Base-by-base conservation (phyloP, 2,329 filamentous ascomycete genomes). In the Dactylellina drechsleri region DNA sequence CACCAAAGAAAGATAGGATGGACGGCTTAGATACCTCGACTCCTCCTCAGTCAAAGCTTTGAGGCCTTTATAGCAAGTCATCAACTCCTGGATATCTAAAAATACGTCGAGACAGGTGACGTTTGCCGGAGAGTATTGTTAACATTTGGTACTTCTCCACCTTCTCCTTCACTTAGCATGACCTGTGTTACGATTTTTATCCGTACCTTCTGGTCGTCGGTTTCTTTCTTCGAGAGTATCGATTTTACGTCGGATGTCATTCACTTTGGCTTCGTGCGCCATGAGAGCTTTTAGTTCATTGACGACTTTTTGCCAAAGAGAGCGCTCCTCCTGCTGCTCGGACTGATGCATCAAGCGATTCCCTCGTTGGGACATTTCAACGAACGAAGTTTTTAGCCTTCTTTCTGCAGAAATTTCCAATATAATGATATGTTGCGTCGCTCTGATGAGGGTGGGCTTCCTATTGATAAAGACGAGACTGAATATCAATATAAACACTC, bases 301-400 rank as follows among this genome's bases (percentile, higher is more conserved):
- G 43, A 78, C 78, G 45, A 79, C 78, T 70, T 77, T 79, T 13
- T 77, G 74, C 79, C 79, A 79, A 18, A 79, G 61, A 53, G 78
- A 77, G 18, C 73, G 71, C 65, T 79, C 79, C 52, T 79, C 79
- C 56, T 79, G 79, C 56, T 78, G 76, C 54, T 79, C 79, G 7
- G 71, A 65, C 54, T 79, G 78, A 54, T 79, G 78, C 50, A 79
- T 79, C 40, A 68, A 31, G 45, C 71, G 71, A 49, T 67, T 75
- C 49, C 71, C 71, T 47, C 71, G 71, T 52, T 75, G 71, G 40
- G 71, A 75, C 71, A 75, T 75, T 36, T 45, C 31, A 20, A 47
- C 16, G 18, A 23, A 23, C 5, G 5, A 13, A 47, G 13, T 43
- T 45, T 15, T 43, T n/a, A 18, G 16, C 16, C 4, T 20, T n/a